Base-by-base conservation (phyloP, 306 rosid genomes). In the Quercus parvula region DNA sequence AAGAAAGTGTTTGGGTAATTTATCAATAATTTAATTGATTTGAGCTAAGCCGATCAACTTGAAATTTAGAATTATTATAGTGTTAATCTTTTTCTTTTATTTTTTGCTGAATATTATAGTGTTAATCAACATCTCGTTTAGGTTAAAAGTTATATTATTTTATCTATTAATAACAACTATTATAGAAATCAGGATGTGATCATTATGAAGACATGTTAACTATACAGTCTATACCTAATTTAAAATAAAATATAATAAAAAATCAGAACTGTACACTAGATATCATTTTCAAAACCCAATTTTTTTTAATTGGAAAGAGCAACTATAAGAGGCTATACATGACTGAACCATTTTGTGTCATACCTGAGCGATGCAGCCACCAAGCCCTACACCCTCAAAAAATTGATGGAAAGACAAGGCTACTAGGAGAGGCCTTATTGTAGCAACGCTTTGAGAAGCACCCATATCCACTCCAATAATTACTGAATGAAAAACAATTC, bases 351-450 rank as follows among this genome's bases (percentile, higher is more conserved):
- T 22, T 5, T n/a, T 6, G 62, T 30, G 51, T 61, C 22, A 13
- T 82, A 87, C 91, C 87, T 86, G 90, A 27, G 86, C 83, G 61
- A 88, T 90, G 82, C 92, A 88, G 27, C 94, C 87, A 56, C 94
- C 93, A 19, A 89, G 93, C 3, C 91, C 91, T 78, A 85, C 78
- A 8, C 93, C 93, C 30, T 89, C 91, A 71, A 90, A 90, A 44
- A 90, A 83, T 64, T 90, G 92, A 84, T 90, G 94, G 73, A 90
- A 90, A 56, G 88, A 83, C 76, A 90, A 63, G 10, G 92, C 94
- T 33, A 71, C 81, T 3, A 88, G 19, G 2, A 90, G 88, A 49
- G 89, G 88, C 73, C 25, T 86, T 67, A 90, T 78, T 20, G 85
- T 84, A 3, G 56, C 74, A 4, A 82, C 81, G 33, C 77, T 82